Evolutionary conservation across 768 basidiomycete genomes (phyloP), one percentile per base, ranked within the genome.

Genomic region (Leccinum arenicola): DNA sequence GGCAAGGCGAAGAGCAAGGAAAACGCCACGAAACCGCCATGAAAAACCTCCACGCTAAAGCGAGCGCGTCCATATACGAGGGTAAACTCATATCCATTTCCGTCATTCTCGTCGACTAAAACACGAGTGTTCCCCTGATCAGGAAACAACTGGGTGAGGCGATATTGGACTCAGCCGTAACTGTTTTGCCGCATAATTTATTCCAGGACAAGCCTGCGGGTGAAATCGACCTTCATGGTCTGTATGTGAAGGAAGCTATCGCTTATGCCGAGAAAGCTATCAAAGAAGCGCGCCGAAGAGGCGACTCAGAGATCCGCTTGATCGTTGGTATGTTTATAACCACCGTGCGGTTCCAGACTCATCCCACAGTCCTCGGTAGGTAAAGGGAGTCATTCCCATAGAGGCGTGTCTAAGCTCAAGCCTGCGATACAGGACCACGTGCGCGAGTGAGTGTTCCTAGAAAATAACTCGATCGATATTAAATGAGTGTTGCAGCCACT

Each of bases 231-330:
- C 76, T 98, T 45, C 95, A 98, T 70, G 93, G 93, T 8, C 78
- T 98, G 4, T 95, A 89, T 71, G 94, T 96, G 58, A 92, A 92
- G 68, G 96, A 98, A 74, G 92, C 94, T 14, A 86, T 96, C 55
- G 72, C 80, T 43, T 82, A 82, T 58, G 85, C 89, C 0, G 89
- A 97, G 67, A 64, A 73, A 17, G 89, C 91, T 10, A 82, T 97
- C 36, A 68, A 82, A 62, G 71, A 80, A 25, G 93, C 90, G 11
- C 85, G 85, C 55, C 72, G 65, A 35, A 74, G 80, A 29, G 89
- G 88, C 3, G 80, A 87, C 55, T 65, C 75, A 3, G 81, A 91
- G 66, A 67, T 98, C 12, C 80, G 82, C 55, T 75, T 98, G 53
- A 96, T 98, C 61, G 94, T 96, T 52, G 94, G 94, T 88, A 57